Evolutionary conservation across 257 asterid genomes (phyloP).

Genomic region (Solanum ahanhuiri): DNA sequence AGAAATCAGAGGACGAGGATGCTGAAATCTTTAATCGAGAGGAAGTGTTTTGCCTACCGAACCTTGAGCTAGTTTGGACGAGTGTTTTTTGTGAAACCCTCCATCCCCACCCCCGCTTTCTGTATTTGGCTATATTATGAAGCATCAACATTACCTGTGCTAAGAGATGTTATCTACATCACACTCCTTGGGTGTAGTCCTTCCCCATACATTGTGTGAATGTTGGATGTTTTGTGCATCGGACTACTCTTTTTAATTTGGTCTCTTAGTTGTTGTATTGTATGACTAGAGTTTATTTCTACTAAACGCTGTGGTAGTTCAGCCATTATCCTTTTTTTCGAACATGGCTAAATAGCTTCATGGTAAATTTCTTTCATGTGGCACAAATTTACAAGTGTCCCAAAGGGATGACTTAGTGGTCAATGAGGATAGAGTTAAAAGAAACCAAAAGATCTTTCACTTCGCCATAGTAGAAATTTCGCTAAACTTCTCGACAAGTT

Average conservation of each 20-base stretch:
- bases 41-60: conserved; percentile 83
- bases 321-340: not conserved
- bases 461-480: not conserved
- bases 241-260: not conserved
- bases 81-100: not conserved
- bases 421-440: not conserved
- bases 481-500: too few species aligned
- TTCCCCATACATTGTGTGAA: not conserved
- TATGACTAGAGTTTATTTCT: not conserved
- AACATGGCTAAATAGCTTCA: not conserved
- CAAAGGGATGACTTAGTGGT: not conserved
- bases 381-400: not conserved
- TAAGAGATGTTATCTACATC: not conserved
- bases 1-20: conserved; percentile 84
- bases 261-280: not conserved
- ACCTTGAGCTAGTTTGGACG: conserved; percentile 13
- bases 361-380: not conserved
- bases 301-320: not conserved
- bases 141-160: not conserved
- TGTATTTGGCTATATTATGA: not conserved
- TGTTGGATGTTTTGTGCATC: not conserved
- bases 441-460: too few species aligned
- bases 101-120: not conserved
- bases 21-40: conserved; percentile 50
- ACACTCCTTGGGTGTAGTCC: not conserved